Evolutionary conservation across 208 protist species (phyloP), one percentile per base, ranked within the genome.

Genomic region (Acanthamoeba divionensis): DNA sequence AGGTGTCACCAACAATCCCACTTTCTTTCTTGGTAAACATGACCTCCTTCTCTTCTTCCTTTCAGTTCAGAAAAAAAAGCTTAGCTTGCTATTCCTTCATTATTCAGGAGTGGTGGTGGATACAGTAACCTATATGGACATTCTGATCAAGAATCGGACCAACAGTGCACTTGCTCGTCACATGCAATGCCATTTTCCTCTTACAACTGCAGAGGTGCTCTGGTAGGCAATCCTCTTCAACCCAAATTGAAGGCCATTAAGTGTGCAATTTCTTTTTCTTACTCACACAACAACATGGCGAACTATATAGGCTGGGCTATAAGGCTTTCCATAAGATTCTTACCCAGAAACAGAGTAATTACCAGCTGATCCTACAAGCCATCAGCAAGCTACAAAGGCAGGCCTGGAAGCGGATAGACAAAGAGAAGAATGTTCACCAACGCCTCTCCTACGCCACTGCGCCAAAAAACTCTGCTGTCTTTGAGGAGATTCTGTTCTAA

Each of bases 21-120:
- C 80, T 33, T 89, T 89, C 38, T 89, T 89, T 63, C 36, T 73
- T 15, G 80, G 80, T 89, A 89, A 38, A 1, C 31, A 5, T 0
- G 13, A 12, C 29, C 21, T 47, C 44, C 26, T 41, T 15, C 5
- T 63, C 0, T 18, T 60, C 10, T 60, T 26, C 21, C 21, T 18
- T 82, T 21, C 44, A 33, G 10, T n/a, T n/a, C n/a, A n/a, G n/a
- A n/a, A n/a, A n/a, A n/a, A n/a, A n/a, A n/a, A n/a, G n/a, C n/a
- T n/a, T n/a, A n/a, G n/a, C n/a, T n/a, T n/a, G n/a, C n/a, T n/a
- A 41, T 36, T 3, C 48, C n/a, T 5, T 41, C 31, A 47, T 63
- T 8, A 21, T 18, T 1, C 36, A 89, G 80, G 80, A 18, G 60
- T 89, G 54, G 71, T 89, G 15, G 33, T 66, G 3, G 80, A 89